Evolutionary conservation across 2,329 filamentous ascomycete genomes (phyloP), one percentile per base, ranked within the genome.

Genomic region (Chaetoscypha palmicola): DNA sequence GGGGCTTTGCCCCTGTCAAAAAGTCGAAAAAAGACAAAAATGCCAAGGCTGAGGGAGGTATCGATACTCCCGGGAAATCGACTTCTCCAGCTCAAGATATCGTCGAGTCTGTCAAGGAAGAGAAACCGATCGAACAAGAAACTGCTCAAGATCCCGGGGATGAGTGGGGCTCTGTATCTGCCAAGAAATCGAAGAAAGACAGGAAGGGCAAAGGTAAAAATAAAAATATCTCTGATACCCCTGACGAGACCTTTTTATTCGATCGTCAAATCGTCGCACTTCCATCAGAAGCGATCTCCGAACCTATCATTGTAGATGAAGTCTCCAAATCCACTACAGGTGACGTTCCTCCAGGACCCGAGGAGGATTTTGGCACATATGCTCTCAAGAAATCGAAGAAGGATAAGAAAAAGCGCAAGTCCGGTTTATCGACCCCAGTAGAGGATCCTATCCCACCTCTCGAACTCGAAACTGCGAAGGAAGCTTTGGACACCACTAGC

Each of bases 381-480:
- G 21, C 22, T 12, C 12, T 28, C 11, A 50, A 47, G 33, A 50
- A 47, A n/a, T 52, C 46, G 11, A 48, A 47, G 23, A 57, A 53
- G 40, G 52, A 50, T 20, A 53, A 52, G 46, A 53, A 56, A 37
- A 50, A 49, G 33, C 47, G 49, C 16, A 43, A 50, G 22, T 53
- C 48, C 26, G 38, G 37, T n/a, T 16, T 52, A 12, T 49, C 49
- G 12, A 47, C 45, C 24, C 49, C 49, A 32, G 19, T 46, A 21
- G 47, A 50, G 16, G 40, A 43, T 10, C 14, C 23, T 12, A 30
- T 30, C 10, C 16, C 22, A 32, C 4, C 14, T 7, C 16, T n/a
- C 20, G 21, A 32, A 19, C 36, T n/a, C 22, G n/a, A 37, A 30
- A 20, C 38, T 22, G 32, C 32, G 24, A 30, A 43, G 4, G 16